A percentile compares a stretch with the other conserved stretches of the same genome.
Evolutionary conservation across 75 land plant species (phyloP).

Genomic region (Selaginella moellendorffii): DNA sequence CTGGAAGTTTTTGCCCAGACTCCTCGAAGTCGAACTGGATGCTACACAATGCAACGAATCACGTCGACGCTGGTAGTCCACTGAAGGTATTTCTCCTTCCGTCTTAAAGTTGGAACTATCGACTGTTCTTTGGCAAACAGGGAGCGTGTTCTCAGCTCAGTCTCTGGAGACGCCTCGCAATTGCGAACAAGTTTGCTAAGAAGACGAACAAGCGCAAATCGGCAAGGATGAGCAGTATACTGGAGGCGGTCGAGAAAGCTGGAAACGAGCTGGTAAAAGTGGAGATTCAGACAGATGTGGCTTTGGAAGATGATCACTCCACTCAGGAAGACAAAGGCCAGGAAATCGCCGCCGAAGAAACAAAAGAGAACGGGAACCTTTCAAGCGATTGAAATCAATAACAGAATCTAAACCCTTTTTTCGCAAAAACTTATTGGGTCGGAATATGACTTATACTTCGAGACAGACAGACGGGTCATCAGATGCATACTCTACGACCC

Average conservation of each 20-base stretch:
- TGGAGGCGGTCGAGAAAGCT: background rate
- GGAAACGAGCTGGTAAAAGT: background rate
- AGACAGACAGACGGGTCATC: too few relatives aligned
- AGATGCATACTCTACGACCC: too few relatives aligned
- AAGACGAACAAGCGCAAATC: background rate
- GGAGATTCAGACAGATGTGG: background rate
- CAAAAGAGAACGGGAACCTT: too few relatives aligned
- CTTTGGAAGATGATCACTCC: too few relatives aligned
- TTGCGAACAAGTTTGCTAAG: constrained; percentile 6
- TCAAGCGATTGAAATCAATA: too few relatives aligned
- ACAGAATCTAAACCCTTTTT: too few relatives aligned
- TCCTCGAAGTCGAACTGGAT: constrained; percentile 9
- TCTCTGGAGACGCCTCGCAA: constrained; percentile 51
- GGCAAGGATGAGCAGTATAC: background rate
- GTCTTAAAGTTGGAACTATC: background rate
- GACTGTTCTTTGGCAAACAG: constrained; percentile 22
- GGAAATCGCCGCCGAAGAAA: too few relatives aligned
- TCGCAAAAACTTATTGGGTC: too few relatives aligned
- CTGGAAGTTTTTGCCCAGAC: constrained; percentile 57
- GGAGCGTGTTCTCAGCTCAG: constrained; percentile 57
- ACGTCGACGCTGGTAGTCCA: background rate
- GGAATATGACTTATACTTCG: too few relatives aligned
- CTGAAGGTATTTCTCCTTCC: background rate
- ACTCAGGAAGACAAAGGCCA: too few relatives aligned
- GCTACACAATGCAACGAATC: constrained; percentile 9